These are phyloP conservation scores for Cladosporium sp. DNA, from an alignment of 2,329 filamentous ascomycete genomes.

Conservation along the genomic window DNA sequence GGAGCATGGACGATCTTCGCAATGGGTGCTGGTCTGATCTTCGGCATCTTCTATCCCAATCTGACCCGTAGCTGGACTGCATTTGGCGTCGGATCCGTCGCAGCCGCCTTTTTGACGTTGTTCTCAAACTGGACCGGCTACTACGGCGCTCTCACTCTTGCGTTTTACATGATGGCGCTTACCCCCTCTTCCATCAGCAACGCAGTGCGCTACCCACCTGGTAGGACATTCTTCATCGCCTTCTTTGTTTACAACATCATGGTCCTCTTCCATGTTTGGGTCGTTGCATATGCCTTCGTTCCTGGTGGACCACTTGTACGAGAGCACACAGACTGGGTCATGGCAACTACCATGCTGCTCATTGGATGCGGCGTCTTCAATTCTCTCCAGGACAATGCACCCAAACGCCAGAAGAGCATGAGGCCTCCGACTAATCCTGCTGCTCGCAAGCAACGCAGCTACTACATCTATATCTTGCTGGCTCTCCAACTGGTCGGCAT, in stretches of 20 bases:
- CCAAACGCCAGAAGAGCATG: constrained; percentile 35
- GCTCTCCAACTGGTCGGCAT: constrained; percentile 75
- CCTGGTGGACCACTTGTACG: constrained; percentile 88
- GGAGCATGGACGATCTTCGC: constrained; percentile 79
- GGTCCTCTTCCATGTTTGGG: constrained; percentile 97
- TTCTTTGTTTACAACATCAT: constrained; percentile 91
- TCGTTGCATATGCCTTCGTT: constrained; percentile 96
- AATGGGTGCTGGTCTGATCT: constrained; percentile 76
- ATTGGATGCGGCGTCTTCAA: constrained; percentile 84
- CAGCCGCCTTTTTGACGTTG: constrained; percentile 72
- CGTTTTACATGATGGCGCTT: constrained; percentile 77
- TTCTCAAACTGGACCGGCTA: constrained; percentile 84
- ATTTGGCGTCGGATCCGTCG: constrained; percentile 72
- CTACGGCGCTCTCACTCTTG: constrained; percentile 71
- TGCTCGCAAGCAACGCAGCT: constrained; percentile 55
- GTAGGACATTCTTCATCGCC: constrained; percentile 76
- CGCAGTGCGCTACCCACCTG: constrained; percentile 72
- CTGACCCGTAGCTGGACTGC: constrained; percentile 73
- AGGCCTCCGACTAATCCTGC: constrained; percentile 40
- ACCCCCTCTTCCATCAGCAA: constrained; percentile 70
- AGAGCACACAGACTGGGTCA: constrained; percentile 94
- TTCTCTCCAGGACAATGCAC: constrained; percentile 44
- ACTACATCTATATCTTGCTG: constrained; percentile 69
- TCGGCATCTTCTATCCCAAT: constrained; percentile 69
- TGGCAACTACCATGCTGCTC: constrained; percentile 77